Conservation (phyloP, 129 eudicot genomes). For the Solidago caesia region DNA sequence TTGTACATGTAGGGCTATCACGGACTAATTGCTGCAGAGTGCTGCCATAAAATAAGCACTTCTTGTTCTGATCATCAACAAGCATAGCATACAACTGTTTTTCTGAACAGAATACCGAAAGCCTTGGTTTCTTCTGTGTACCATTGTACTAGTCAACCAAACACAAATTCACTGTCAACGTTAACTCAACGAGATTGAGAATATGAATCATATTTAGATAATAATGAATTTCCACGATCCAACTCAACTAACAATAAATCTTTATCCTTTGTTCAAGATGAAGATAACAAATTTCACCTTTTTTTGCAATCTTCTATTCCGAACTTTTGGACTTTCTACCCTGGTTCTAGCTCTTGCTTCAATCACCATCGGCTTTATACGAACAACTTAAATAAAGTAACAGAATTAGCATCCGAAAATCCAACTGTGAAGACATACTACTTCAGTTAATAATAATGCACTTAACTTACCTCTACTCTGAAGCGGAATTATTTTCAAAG, state of each 20-base stretch:
- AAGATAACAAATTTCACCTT: conserved; percentile 44
- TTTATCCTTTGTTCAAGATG: not conserved
- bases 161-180: not conserved
- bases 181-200: not conserved
- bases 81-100: conserved; percentile 84
- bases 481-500: conserved; percentile 25
- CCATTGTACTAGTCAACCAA: conserved; percentile 66
- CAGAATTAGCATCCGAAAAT: not conserved
- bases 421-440: conserved; percentile 1
- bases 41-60: conserved; percentile 75
- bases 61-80: conserved; percentile 88
- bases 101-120: conserved; percentile 91
- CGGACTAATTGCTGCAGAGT: conserved; percentile 78
- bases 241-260: no score
- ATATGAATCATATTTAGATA: not conserved
- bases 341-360: conserved; percentile 59
- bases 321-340: conserved; percentile 69
- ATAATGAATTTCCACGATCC: not conserved
- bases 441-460: not conserved
- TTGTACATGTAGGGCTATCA: conserved; percentile 50
- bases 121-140: conserved; percentile 84
- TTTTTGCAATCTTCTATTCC: conserved; percentile 64
- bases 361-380: conserved; percentile 51
- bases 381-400: conserved; percentile 14
- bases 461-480: conserved; percentile 36